phyloP scores from a whole-genome alignment of 2,329 filamentous ascomycete genomes.

The Ophiostoma novo-ulmi region DNA sequence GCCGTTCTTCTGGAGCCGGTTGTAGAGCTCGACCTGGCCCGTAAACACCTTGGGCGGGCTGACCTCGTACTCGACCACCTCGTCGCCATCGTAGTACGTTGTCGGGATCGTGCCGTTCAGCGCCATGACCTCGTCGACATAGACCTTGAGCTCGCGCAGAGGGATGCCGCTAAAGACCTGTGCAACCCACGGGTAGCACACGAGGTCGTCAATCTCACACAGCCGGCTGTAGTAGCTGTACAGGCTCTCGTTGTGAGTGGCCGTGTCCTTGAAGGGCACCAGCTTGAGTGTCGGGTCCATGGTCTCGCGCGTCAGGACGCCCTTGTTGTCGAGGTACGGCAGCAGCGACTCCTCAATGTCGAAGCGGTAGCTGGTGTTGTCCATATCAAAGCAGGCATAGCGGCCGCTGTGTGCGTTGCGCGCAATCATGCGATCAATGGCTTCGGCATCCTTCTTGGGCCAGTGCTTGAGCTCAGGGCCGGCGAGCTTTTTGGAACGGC shows the following conservation, averaged over 20 bases:
- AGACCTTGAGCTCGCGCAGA: slow-evolving; percentile 2
- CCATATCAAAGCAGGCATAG: slow-evolving; percentile 13
- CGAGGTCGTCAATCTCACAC: slow-evolving; percentile 4
- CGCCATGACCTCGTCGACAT: slow-evolving; percentile 10
- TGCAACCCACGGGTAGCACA: slow-evolving; percentile 2
- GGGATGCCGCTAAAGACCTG: slow-evolving; percentile 4
- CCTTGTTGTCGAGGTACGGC: slow-evolving; percentile 14
- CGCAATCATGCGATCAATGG: slow-evolving; percentile 10
- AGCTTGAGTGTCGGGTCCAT: slow-evolving; percentile 14
- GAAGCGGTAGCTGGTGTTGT: slow-evolving; percentile 12
- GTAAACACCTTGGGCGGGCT: slow-evolving; percentile 4
- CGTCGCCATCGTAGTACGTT: slow-evolving; percentile 9
- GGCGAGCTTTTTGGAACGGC: neutral
- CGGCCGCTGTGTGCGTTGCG: slow-evolving; percentile 1
- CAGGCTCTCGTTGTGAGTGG: slow-evolving; percentile 4
- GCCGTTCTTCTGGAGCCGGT: slow-evolving; percentile 8
- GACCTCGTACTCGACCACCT: neutral
- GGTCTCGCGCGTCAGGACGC: slow-evolving; percentile 13
- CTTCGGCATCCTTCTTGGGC: neutral
- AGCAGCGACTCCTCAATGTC: slow-evolving; percentile 5
- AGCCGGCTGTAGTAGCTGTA: slow-evolving; percentile 13
- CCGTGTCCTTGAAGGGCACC: slow-evolving; percentile 11
- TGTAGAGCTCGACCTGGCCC: slow-evolving; percentile 13
- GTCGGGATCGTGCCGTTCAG: slow-evolving; percentile 7
- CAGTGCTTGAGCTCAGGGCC: slow-evolving; percentile 8